Percentiles rank a stretch among this genome's conserved stretches.
phyloP scores from a whole-genome alignment of 345 rosid species.

The Gossypium ekmanianum region DNA sequence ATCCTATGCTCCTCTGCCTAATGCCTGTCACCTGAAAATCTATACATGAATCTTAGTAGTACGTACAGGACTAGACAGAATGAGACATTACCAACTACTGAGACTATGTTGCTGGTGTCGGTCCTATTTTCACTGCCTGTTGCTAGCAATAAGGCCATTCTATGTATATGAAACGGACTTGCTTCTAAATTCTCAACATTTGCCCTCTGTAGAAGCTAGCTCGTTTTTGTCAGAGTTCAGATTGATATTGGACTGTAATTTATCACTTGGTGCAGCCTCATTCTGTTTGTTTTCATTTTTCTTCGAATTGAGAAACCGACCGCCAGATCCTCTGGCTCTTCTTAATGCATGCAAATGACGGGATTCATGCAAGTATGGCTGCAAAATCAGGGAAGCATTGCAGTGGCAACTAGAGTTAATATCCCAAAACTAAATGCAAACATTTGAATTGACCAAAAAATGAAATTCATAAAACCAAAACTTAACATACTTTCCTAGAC shows the following conservation, averaged over 20 bases:
- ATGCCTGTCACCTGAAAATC: slow-evolving; percentile 6
- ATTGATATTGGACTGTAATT: slow-evolving; percentile 59
- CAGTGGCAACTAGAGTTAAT: slow-evolving; percentile 14
- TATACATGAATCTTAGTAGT: slow-evolving; percentile 7
- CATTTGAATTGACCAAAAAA: neutral
- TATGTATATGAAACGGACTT: neutral
- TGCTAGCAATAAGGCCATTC: neutral
- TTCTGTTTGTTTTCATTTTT: slow-evolving; percentile 50
- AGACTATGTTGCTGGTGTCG: slow-evolving; percentile 5
- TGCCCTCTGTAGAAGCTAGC: slow-evolving; percentile 41
- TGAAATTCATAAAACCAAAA: neutral
- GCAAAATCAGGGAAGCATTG: slow-evolving; percentile 20
- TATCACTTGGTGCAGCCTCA: slow-evolving; percentile 45
- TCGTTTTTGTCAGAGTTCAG: slow-evolving; percentile 52
- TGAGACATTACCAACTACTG: neutral
- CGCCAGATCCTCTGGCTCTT: slow-evolving; percentile 96
- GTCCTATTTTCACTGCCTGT: slow-evolving; percentile 1
- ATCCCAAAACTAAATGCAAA: neutral
- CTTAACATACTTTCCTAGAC: slow-evolving; percentile 60
- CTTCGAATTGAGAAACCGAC: slow-evolving; percentile 69
- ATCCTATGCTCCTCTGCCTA: slow-evolving; percentile 6
- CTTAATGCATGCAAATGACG: slow-evolving; percentile 90
- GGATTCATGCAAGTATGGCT: slow-evolving; percentile 98
- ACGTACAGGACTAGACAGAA: slow-evolving; percentile 2
- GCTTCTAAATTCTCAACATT: slow-evolving; percentile 31